Base-by-base conservation (phyloP, 495 filamentous ascomycete genomes). In the Cercophora newfieldiana region DNA sequence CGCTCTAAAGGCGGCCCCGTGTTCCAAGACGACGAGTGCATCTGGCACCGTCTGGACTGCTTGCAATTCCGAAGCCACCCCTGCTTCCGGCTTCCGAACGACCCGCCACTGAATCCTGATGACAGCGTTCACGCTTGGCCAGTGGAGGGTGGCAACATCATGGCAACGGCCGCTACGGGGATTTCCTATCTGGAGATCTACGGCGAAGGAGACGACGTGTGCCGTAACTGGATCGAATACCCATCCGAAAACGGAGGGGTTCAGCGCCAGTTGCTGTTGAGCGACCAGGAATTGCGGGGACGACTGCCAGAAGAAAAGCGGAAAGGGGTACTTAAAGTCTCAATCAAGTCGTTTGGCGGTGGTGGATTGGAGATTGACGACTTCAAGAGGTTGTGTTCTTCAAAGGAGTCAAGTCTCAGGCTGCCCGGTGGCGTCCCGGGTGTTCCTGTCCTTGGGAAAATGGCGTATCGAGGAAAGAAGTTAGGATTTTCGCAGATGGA, bases 11-110 rank as follows among this genome's bases (percentile, higher is more conserved):
- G 93, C 3, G 90, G 91, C 12, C 79, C 90, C 0, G 89, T 91
- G 60, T 72, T 88, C 56, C 86, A 85, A 16, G 85, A 88, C 28
- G 91, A 96, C 69, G 92, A 96, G 77, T 96, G 92, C 74, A 77
- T 79, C 29, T 97, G 94, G 94, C 93, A 97, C 73, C 85, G 92
- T 28, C 82, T 97, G 3, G 95, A 97, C 77, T 87, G 87, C 49
- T 80, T 99, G 47, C 89, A 92, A 28, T 95, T 97, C 77, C 89
- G 92, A 33, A 91, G 87, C 64, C 95, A 99, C 71, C 94, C 95
- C 0, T 94, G 92, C 77, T 97, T 99, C 78, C 82, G 87, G 19
- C 83, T 95, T 49, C 92, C 94, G 10, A 89, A 87, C 59, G 95
- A 99, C 71, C 75, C 84, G 2, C 74, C 83, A n/a, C 69, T 82